phyloP scores from a whole-genome alignment of 257 asterid genomes.

The Penstemon davidsonii region DNA sequence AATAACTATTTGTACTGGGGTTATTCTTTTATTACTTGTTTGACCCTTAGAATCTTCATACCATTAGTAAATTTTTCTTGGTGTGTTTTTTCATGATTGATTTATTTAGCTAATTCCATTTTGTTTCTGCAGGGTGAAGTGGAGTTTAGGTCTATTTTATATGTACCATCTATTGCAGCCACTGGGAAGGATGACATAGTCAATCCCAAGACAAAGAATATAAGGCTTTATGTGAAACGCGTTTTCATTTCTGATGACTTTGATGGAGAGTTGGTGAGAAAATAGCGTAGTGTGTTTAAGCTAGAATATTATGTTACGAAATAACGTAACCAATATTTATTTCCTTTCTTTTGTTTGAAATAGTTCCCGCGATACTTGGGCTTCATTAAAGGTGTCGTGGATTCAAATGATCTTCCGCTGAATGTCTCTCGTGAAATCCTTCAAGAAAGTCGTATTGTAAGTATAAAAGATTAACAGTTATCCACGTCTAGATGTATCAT shows the following conservation, averaged over 20 bases:
- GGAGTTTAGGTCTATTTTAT: constrained; percentile 86
- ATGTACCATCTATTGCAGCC: constrained; percentile 79
- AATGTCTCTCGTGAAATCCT: constrained; percentile 98
- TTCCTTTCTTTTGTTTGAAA: constrained; percentile 27
- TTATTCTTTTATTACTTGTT: too few species aligned
- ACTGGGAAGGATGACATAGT: constrained; percentile 77
- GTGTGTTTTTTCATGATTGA: constrained; percentile 10
- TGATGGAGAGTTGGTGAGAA: constrained; percentile 96
- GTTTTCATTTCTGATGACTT: constrained; percentile 97
- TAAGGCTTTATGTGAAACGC: constrained; percentile 87
- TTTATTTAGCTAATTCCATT: constrained; percentile 15
- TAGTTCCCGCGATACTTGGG: constrained; percentile 98
- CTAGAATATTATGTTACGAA: constrained; percentile 4
- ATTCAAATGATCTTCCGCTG: constrained; percentile 95
- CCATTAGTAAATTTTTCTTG: background rate
- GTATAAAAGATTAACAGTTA: constrained; percentile 30
- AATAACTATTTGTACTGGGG: too few species aligned
- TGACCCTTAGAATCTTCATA: too few species aligned
- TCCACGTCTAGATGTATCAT: background rate
- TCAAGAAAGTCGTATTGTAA: constrained; percentile 98
- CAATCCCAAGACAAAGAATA: constrained; percentile 90
- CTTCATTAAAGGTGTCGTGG: constrained; percentile 96
- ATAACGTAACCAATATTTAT: constrained; percentile 1
- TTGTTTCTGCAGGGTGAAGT: constrained; percentile 83
- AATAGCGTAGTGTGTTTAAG: constrained; percentile 1